Percentiles rank a stretch among this genome's conserved stretches.
Evolutionary conservation across 192 early-diverging fungal genomes (phyloP).

Genomic region (Gaertneriomyces sp.): DNA sequence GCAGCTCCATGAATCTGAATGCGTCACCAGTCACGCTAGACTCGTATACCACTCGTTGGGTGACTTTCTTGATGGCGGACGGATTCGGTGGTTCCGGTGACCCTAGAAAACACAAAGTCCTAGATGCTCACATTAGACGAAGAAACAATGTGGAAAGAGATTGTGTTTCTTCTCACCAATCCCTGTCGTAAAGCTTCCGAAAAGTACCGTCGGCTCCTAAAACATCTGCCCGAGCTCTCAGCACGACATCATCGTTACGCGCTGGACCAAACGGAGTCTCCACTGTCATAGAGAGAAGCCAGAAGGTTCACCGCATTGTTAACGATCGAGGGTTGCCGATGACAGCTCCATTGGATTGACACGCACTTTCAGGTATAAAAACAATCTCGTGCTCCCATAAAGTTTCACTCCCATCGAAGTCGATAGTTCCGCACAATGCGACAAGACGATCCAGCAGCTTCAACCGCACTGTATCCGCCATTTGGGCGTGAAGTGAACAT

Average conservation of each 20-base stretch:
- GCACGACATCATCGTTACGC: slow-evolving; percentile 69
- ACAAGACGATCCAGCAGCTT: slow-evolving; percentile 62
- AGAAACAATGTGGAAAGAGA: slow-evolving; percentile 1
- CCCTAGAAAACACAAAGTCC: slow-evolving; percentile 60
- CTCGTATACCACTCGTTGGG: slow-evolving; percentile 62
- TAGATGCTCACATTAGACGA: slow-evolving; percentile 19
- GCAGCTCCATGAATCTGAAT: slow-evolving; percentile 61
- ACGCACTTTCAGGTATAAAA: slow-evolving; percentile 58
- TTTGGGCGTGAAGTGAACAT: slow-evolving; percentile 56
- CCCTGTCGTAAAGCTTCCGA: slow-evolving; percentile 13
- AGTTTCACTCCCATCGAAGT: slow-evolving; percentile 45
- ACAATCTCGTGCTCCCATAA: slow-evolving; percentile 67
- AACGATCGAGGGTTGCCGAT: not conserved
- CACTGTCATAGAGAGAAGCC: slow-evolving; percentile 31
- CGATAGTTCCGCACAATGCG: slow-evolving; percentile 60
- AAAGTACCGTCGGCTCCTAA: slow-evolving; percentile 26
- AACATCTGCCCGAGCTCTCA: slow-evolving; percentile 51
- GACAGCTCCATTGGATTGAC: too few species aligned
- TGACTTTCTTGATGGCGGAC: slow-evolving; percentile 48
- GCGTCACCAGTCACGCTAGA: slow-evolving; percentile 61
- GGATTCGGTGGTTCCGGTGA: slow-evolving; percentile 68
- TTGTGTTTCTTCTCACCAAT: slow-evolving; percentile 14
- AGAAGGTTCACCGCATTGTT: slow-evolving; percentile 6
- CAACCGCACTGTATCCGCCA: slow-evolving; percentile 43
- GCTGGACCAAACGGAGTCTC: slow-evolving; percentile 67